These are phyloP conservation scores for Xerophyta viscosa DNA, from an alignment of 106 monocot species.

Conservation along the genomic window DNA sequence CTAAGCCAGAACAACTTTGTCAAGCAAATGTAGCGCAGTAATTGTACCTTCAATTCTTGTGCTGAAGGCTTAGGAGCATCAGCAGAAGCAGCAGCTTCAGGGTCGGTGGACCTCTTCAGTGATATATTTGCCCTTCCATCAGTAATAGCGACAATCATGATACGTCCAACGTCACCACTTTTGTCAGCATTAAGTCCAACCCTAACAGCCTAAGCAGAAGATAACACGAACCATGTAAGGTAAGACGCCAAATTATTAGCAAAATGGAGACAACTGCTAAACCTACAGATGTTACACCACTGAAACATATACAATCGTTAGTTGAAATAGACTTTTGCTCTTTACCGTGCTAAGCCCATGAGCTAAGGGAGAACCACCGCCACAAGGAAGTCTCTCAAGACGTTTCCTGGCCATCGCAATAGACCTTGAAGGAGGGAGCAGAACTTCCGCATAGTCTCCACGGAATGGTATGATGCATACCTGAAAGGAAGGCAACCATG, in stretches of 20 bases:
- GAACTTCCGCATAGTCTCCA: conserved; percentile 97
- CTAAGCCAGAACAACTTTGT: too few species aligned
- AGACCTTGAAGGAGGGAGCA: conserved; percentile 95
- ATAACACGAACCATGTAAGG: too few species aligned
- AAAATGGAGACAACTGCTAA: too few species aligned
- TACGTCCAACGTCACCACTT: conserved; percentile 97
- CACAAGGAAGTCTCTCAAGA: conserved; percentile 96
- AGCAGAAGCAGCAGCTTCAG: conserved; percentile 62
- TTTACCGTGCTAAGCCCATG: conserved; percentile 95
- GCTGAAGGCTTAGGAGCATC: conserved; percentile 78
- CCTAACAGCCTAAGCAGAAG: conserved; percentile 73
- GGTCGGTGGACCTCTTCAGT: conserved; percentile 84
- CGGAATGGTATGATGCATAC: conserved; percentile 97
- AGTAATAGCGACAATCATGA: conserved; percentile 98
- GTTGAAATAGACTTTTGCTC: background rate
- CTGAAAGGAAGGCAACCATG: conserved; percentile 19
- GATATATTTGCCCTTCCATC: conserved; percentile 99
- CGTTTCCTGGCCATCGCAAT: conserved; percentile 98
- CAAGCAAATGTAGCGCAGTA: too few species aligned
- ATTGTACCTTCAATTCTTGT: conserved; percentile 97
- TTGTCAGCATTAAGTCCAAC: conserved; percentile 99
- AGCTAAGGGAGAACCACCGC: conserved; percentile 98
- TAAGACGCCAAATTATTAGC: too few species aligned
- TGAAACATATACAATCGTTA: too few species aligned
- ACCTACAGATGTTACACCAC: too few species aligned